Evolutionary conservation across 78 protist genomes (phyloP).

Genomic region (Chrysochromulina tobinii): DNA sequence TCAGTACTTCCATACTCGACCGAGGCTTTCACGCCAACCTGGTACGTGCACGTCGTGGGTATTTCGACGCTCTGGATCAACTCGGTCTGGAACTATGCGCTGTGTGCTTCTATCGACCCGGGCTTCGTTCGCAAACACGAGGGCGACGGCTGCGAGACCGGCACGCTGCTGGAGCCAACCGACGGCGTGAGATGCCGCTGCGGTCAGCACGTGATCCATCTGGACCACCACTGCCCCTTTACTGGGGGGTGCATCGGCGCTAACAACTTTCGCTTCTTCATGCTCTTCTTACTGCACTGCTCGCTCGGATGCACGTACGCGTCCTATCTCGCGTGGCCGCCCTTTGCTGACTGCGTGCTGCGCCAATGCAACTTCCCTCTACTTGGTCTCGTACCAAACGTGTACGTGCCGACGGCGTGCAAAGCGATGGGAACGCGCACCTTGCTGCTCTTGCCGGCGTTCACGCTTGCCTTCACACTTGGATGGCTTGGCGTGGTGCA

Average conservation of each 20-base stretch:
- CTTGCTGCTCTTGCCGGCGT: not conserved
- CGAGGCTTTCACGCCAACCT: not conserved
- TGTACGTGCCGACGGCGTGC: not conserved
- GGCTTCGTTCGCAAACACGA: too few species aligned
- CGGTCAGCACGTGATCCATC: not conserved
- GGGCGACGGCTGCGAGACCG: not conserved
- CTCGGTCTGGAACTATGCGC: not conserved
- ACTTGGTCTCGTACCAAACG: not conserved
- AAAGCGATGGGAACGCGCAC: not conserved
- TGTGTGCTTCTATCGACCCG: not conserved
- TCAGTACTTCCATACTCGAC: not conserved
- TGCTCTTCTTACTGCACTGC: not conserved
- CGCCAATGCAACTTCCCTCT: not conserved
- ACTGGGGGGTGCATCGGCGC: slow-evolving; percentile 12
- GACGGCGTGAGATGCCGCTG: not conserved
- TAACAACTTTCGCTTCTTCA: not conserved
- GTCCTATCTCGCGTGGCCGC: not conserved
- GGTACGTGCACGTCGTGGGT: not conserved
- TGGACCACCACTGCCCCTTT: slow-evolving; percentile 15
- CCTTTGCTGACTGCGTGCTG: slow-evolving; percentile 7
- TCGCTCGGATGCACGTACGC: not conserved
- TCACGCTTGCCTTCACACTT: not conserved
- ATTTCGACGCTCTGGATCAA: not conserved
- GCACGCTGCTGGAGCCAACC: too few species aligned
- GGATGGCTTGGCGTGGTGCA: not conserved